Evolutionary conservation across 2,329 filamentous ascomycete genomes (phyloP).

Genomic region (Trichophyton mentagrophytes): DNA sequence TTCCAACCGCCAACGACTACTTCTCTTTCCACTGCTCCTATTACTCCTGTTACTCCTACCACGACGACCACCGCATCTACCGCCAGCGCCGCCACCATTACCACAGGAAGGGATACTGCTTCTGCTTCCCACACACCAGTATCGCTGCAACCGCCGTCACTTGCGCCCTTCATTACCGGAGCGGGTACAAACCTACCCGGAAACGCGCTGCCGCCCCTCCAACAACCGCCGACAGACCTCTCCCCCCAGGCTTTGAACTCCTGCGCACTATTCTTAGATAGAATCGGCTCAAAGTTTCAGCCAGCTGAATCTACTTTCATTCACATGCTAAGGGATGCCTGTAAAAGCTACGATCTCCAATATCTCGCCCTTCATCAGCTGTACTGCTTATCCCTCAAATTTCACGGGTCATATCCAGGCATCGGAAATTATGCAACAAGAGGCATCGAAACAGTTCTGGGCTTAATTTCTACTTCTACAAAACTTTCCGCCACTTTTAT

Average conservation of each 20-base stretch:
- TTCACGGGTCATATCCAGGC: constrained; percentile 26
- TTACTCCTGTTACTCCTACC: too few relatives aligned
- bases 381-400: constrained; percentile 45
- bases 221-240: background rate
- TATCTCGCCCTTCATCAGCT: constrained; percentile 55
- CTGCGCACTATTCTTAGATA: background rate
- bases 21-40: background rate
- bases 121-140: background rate
- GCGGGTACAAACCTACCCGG: background rate
- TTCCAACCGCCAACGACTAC: background rate
- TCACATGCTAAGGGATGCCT: constrained; percentile 46
- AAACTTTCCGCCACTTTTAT: constrained; percentile 30
- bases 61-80: too few relatives aligned
- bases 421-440: constrained; percentile 20
- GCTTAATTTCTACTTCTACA: constrained; percentile 37
- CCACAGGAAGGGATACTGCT: too few relatives aligned
- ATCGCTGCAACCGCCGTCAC: background rate
- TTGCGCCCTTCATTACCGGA: background rate
- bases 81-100: too few relatives aligned
- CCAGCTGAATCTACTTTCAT: background rate
- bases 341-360: constrained; percentile 43
- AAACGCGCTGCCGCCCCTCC: background rate
- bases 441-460: constrained; percentile 27
- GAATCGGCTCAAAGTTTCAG: background rate
- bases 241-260: background rate